phyloP scores from a whole-genome alignment of 73 alveolate genomes.

The Paraurostyla sp. region DNA sequence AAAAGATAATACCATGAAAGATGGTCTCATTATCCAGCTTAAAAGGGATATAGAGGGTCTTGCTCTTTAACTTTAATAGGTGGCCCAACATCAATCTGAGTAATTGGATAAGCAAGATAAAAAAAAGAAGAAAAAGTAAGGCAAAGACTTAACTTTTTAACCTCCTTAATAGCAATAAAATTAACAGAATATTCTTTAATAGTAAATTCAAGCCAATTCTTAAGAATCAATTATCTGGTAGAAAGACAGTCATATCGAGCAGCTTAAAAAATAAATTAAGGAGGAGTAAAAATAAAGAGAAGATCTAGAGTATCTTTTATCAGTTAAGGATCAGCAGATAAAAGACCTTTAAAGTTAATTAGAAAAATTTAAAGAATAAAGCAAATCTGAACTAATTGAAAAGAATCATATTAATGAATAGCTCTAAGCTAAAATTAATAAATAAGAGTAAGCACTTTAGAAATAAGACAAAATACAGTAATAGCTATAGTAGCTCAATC shows the following conservation, averaged over 20 bases:
- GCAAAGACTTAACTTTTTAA: no score
- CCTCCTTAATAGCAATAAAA: no score
- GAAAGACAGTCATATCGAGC: not conserved
- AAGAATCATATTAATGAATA: not conserved
- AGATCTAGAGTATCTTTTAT: conserved; percentile 31
- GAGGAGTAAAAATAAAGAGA: conserved; percentile 2
- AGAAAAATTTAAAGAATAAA: conserved; percentile 13
- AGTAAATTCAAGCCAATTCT: no score
- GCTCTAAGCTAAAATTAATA: not conserved
- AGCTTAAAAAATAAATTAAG: not conserved
- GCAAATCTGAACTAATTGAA: not conserved
- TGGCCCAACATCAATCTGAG: not conserved
- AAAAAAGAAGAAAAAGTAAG: conserved; percentile 7
- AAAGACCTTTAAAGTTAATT: not conserved
- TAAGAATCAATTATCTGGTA: not conserved
- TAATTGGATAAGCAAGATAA: not conserved
- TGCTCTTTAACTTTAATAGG: not conserved
- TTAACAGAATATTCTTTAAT: no score
- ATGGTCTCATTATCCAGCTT: not conserved
- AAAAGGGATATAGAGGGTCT: not conserved
- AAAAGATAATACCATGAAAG: conserved; percentile 11
- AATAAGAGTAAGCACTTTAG: not conserved
- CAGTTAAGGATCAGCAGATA: conserved; percentile 18
- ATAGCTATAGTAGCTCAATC: not conserved
- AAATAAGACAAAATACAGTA: not conserved